Conservation (phyloP, 208 protist genomes). For the Leishmania mexicana region DNA sequence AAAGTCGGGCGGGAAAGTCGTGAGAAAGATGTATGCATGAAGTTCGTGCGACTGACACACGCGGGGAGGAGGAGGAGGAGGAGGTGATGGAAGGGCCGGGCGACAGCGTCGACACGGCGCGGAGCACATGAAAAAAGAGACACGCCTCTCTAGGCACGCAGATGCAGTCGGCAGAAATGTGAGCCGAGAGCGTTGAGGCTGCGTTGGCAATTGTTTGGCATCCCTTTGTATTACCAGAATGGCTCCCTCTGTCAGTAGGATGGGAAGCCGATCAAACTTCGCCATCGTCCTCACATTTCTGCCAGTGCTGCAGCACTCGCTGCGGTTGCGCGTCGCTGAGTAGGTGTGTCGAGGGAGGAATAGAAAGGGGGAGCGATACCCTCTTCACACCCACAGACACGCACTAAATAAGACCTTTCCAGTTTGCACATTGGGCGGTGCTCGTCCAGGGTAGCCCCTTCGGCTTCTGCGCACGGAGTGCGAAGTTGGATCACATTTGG, state of each 20-base stretch:
- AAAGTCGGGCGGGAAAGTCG: background rate
- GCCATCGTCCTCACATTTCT: background rate
- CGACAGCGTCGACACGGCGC: background rate
- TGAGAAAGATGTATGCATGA: background rate
- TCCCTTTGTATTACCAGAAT: background rate
- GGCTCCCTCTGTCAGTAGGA: background rate
- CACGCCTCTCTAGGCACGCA: background rate
- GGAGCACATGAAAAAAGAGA: background rate
- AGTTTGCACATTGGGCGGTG: background rate
- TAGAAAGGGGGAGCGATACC: background rate
- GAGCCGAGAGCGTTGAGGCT: background rate
- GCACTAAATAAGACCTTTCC: background rate
- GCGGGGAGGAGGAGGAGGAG: background rate
- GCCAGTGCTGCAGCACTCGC: background rate
- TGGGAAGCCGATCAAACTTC: background rate
- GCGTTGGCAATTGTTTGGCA: background rate
- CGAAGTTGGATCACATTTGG: background rate
- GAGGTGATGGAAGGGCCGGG: background rate
- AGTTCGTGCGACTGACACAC: background rate
- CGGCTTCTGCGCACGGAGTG: background rate
- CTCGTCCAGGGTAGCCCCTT: background rate
- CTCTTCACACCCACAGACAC: background rate
- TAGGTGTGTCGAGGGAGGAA: background rate
- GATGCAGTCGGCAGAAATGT: background rate
- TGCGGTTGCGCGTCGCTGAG: background rate